Evolutionary conservation across 768 basidiomycete species (phyloP).

Genomic region (Macrolepiota dolichaula): DNA sequence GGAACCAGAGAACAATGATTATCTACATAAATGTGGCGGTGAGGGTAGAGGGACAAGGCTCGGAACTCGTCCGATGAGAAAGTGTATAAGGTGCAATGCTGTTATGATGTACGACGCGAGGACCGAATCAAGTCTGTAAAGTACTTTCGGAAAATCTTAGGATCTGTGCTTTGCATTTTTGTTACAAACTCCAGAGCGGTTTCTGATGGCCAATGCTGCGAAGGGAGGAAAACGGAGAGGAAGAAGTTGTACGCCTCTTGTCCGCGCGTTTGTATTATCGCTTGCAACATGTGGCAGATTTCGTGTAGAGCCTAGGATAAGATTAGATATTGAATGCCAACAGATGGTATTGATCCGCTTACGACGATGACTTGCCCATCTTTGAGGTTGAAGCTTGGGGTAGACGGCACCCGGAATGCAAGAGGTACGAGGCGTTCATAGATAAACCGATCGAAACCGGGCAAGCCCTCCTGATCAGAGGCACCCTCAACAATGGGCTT

Average conservation of each 20-base stretch:
- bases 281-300: conserved; percentile 81
- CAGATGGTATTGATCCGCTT: conserved; percentile 26
- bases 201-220: conserved; percentile 82
- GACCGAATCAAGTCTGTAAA: conserved; percentile 81
- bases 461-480: conserved; percentile 41
- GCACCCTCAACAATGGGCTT: conserved; percentile 37
- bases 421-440: conserved; percentile 83
- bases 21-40: conserved; percentile 2
- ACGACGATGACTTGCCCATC: conserved; percentile 87
- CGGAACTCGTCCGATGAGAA: not conserved
- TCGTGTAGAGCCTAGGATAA: conserved; percentile 76
- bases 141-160: conserved; percentile 79
- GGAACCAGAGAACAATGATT: conserved; percentile 2
- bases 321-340: not conserved
- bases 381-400: conserved; percentile 79
- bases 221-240: conserved; percentile 75
- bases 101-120: conserved; percentile 61
- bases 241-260: conserved; percentile 84
- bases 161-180: conserved; percentile 71
- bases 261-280: conserved; percentile 72
- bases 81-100: conserved; percentile 10
- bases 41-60: not conserved
- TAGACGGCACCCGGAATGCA: conserved; percentile 78
- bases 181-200: conserved; percentile 74
- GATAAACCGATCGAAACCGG: conserved; percentile 90